Base-by-base conservation (phyloP, 352 stramenopile species). In the Pythium pectinolyticum region DNA sequence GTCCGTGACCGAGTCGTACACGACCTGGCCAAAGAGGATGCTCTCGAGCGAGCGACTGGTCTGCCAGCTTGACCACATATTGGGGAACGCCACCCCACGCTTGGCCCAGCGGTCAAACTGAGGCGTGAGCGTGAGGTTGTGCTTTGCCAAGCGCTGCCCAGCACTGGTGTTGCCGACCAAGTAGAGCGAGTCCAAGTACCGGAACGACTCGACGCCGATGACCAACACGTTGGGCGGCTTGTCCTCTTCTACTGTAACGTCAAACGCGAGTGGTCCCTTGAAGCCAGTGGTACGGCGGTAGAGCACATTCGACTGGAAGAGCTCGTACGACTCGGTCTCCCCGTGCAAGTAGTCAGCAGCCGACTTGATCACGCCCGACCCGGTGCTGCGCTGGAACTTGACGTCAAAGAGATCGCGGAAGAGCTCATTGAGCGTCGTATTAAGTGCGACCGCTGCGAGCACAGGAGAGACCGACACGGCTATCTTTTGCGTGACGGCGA, bases 21-120 rank as follows among this genome's bases (percentile, higher is more conserved):
- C 73, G 7, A 89, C 43, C 41, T 89, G 77, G 0, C 57, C 72
- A 40, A 77, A 89, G 12, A 84, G 31, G 34, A 85, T 73, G 51
- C 75, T 84, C 54, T 86, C 77, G 1, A 89, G 24, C 1, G 80
- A 86, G 1, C 80, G 75, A 70, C 75, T 89, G 14, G 80, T 86
- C 14, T 67, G 53, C 69, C 67, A 84, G 37, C 75, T 86, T 8
- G 80, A 83, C 77, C 77, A 89, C 37, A 86, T 66, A 25, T 86
- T 89, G 10, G 41, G 63, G 52, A 89, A 77, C 1, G 73, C 69
- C 17, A 89, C 52, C 28, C 75, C 75, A 6, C 77, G 69, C 31
- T 73, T 72, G 4, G 80, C 75, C 71, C 74, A 89, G 32, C 55
- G 53, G 35, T 89, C 73, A 19, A 89, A 85, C 12, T 74, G 70